These are phyloP conservation scores for Lactarius hengduanensis DNA, from an alignment of 768 basidiomycete species.

Conservation along the genomic window DNA sequence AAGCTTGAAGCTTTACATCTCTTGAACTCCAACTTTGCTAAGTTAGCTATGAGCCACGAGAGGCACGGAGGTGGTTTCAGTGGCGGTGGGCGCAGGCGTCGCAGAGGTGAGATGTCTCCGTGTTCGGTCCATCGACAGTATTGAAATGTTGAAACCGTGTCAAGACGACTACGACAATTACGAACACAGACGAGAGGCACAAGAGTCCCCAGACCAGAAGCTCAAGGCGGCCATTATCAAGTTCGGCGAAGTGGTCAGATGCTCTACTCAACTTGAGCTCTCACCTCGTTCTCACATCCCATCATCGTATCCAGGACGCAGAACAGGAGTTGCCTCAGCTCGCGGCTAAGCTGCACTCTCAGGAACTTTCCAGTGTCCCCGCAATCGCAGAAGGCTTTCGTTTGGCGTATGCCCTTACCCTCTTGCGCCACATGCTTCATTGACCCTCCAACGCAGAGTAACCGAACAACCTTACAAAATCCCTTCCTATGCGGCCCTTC, in stretches of 20 bases:
- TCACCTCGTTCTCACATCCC: neutral
- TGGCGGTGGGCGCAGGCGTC: constrained; percentile 31
- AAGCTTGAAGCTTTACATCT: neutral
- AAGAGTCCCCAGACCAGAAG: constrained; percentile 73
- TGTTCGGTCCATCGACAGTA: constrained; percentile 3
- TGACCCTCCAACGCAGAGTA: constrained; percentile 48
- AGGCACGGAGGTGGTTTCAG: constrained; percentile 41
- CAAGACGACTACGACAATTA: constrained; percentile 62
- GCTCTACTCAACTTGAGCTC: constrained; percentile 33
- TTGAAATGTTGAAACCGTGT: constrained; percentile 12
- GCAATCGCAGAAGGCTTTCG: constrained; percentile 73
- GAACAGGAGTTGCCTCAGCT: constrained; percentile 66
- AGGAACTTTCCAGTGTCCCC: constrained; percentile 56
- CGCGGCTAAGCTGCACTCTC: constrained; percentile 62
- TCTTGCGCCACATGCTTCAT: constrained; percentile 4
- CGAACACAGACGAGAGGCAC: constrained; percentile 59
- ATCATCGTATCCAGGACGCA: constrained; percentile 51
- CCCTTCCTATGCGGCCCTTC: constrained; percentile 80
- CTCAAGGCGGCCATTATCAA: constrained; percentile 65
- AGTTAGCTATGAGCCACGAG: constrained; percentile 54
- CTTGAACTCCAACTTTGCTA: neutral
- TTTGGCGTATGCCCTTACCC: constrained; percentile 48
- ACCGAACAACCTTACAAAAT: constrained; percentile 95
- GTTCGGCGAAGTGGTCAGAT: constrained; percentile 73
- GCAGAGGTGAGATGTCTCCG: constrained; percentile 30